phyloP scores from a whole-genome alignment of 139 green algal genomes.

The Asterochloris erici region DNA sequence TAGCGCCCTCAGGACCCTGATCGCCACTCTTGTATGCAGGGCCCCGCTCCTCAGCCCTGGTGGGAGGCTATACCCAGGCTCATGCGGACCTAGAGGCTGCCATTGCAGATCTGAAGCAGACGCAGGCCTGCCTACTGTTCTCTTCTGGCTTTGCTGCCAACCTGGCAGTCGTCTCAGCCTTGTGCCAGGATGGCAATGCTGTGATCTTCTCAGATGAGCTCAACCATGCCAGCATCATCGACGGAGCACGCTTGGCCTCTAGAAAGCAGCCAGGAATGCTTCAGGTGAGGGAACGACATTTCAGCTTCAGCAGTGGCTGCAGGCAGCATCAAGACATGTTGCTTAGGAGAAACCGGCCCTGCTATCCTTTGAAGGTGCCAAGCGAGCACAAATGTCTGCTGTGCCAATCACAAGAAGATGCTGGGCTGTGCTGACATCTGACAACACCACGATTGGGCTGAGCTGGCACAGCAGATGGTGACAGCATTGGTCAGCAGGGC shows the following conservation, averaged over 20 bases:
- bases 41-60: slow-evolving; percentile 64
- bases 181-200: slow-evolving; percentile 23
- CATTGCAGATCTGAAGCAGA: slow-evolving; percentile 81
- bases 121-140: slow-evolving; percentile 79
- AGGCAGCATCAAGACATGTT: no score
- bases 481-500: no score
- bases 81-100: slow-evolving; percentile 80
- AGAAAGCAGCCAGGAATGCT: no score
- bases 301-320: no score
- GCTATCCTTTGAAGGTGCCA: no score
- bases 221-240: slow-evolving; percentile 97
- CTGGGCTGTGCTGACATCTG: no score
- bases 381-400: no score
- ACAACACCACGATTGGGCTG: no score
- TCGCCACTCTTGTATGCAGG: slow-evolving; percentile 30
- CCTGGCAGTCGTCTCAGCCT: slow-evolving; percentile 39
- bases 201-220: slow-evolving; percentile 87
- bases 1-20: not conserved
- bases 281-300: no score
- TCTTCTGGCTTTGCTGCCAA: slow-evolving; percentile 93
- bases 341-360: no score
- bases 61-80: slow-evolving; percentile 78
- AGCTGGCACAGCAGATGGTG: no score
- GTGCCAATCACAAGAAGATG: no score
- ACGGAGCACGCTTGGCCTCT: slow-evolving; percentile 71